Base-by-base conservation (phyloP, 345 rosid genomes). In the Linum trigynum region DNA sequence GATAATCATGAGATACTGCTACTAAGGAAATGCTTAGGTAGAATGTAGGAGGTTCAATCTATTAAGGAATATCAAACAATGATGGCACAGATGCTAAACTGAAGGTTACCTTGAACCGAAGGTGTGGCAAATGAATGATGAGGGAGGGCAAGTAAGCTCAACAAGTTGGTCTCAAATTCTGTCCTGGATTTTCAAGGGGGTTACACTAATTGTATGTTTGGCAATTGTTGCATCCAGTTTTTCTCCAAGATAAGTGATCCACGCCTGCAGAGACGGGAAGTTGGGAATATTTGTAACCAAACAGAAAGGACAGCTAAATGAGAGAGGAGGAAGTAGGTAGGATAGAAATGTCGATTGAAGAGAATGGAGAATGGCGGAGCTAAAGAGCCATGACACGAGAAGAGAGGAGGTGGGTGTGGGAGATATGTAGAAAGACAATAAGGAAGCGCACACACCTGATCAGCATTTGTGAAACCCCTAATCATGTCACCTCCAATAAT, bases 401-500 rank as follows among this genome's bases (percentile, higher is more conserved):
- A 61, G 36, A n/a, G 15, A 15, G 15, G 16, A 55, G 36, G 35
- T 56, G 59, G 57, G 40, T 61, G 14, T 7, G 16, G 37, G 17
- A 11, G 39, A 63, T 14, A 23, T 23, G 55, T 12, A 55, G 0
- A 15, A 2, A 35, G 59, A 55, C 17, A 63, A 11, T 5, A 53
- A 5, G 14, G 55, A 9, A 7, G 12, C 35, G 53, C 55, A 90
- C 35, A 57, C 55, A 90, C 98, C 96, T 92, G 98, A 72, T 92
- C 98, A 57, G 92, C 82, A 71, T 81, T 64, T 10, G 98, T 83
- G 78, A 88, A 92, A 55, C 96, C 98, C 80, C 95, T 88, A 69
- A 90, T 78, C 3, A 87, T 90, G 80, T 92, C 84, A 67, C 97
- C 97, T 2, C 98, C 97, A 71, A 92, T 85, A 51, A 90, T 39